Evolutionary conservation across 192 early-diverging fungal species (phyloP).

Genomic region (Rhizoclosmatium globosum): DNA sequence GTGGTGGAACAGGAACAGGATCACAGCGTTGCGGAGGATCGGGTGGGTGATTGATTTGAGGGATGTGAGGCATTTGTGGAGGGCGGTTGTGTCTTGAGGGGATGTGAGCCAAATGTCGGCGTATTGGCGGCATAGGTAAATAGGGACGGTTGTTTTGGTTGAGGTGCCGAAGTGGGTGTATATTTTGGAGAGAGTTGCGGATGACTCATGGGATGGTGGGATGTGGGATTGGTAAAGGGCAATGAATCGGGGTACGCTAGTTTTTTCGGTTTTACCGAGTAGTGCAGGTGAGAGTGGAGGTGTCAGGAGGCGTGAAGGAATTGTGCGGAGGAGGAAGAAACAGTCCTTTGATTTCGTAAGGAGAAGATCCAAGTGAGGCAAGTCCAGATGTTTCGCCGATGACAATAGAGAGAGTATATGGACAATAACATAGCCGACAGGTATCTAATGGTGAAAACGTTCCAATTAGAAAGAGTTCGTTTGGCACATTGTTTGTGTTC

Average conservation of each 20-base stretch:
- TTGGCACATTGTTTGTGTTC: no score
- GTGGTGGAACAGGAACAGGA: slow-evolving; percentile 10
- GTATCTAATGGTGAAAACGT: no score
- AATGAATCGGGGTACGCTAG: slow-evolving; percentile 17
- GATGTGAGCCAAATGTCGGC: slow-evolving; percentile 12
- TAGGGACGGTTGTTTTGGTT: not conserved
- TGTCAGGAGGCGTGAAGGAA: not conserved
- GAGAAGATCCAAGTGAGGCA: not conserved
- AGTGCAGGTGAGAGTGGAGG: not conserved
- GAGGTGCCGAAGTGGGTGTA: slow-evolving; percentile 14
- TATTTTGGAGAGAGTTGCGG: not conserved
- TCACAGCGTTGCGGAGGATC: slow-evolving; percentile 1
- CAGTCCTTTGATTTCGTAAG: slow-evolving; percentile 18
- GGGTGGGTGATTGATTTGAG: slow-evolving; percentile 12
- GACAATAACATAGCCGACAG: no score
- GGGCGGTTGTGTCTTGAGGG: not conserved
- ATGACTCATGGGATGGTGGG: not conserved
- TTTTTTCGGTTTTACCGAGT: slow-evolving; percentile 5
- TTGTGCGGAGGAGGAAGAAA: not conserved
- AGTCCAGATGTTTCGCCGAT: not conserved
- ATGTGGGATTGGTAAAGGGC: slow-evolving; percentile 10
- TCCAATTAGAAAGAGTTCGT: no score
- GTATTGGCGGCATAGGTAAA: slow-evolving; percentile 1
- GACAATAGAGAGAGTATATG: no score
- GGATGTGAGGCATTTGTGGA: not conserved